Base-by-base conservation (phyloP, 2,329 filamentous ascomycete genomes). In the Aureobasidium mangrovei region DNA sequence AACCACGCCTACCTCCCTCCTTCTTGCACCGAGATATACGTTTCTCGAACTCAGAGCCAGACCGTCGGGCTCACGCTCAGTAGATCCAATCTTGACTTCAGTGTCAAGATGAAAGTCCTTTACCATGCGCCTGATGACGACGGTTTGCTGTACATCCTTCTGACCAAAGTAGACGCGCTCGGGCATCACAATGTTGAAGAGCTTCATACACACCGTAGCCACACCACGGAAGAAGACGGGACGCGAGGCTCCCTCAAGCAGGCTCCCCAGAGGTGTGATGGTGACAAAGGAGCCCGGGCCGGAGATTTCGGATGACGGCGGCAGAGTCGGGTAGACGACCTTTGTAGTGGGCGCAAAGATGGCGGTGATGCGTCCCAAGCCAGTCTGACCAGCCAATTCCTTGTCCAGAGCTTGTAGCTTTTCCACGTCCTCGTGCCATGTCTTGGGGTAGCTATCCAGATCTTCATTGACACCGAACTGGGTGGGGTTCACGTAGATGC, bases 171-270 rank as follows among this genome's bases (percentile, higher is more conserved):
- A 93, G 4, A 89, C 88, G 42, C 79, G 79, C 55, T 91, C 85
- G 3, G 88, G 85, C 60, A 82, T 77, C 43, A 88, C 83, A 53
- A 90, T 87, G 64, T 91, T 91, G 72, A 94, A 91, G 10, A 94
- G 73, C 72, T 94, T 98, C 81, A 91, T 93, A 73, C 91, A 96
- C 2, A 98, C 86, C 1, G 93, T 98, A 24, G 93, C 91, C 33
- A 98, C 93, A 38, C 93, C 93, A 46, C 93, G 80, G 72, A 98
- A 98, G 71, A 98, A 98, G 41, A 94, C 94, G 2, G 93, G 93
- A 12, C 93, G 77, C 43, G 84, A 89, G 4, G 80, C 79, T 12
- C 93, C 93, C 72, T 98, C 93, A 3, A 97, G 78, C 28, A 91
- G 77, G 60, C 83, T 82, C 5, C 84, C 84, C 1, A 96, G 76